A percentile compares a stretch with the other conserved stretches of the same genome.
Conservation (phyloP, 345 rosid species). For the Euclidium syriacum region DNA sequence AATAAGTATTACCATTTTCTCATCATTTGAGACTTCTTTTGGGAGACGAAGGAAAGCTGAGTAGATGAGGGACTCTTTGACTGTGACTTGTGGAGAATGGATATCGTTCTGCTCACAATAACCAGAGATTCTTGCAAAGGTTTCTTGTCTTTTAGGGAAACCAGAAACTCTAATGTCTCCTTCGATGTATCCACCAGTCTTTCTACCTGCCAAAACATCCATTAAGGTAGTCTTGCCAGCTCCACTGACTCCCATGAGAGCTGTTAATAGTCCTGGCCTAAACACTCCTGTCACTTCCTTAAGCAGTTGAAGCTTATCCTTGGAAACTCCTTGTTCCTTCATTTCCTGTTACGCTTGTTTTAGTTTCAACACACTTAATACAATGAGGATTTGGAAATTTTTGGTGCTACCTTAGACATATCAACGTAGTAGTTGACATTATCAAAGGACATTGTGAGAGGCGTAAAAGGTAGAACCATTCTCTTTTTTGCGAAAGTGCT, state of each 20-base stretch:
- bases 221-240: conserved; percentile 96
- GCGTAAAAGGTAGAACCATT: conserved; percentile 79
- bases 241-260: conserved; percentile 96
- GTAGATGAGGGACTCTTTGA: conserved; percentile 74
- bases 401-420: conserved; percentile 59
- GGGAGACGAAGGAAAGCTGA: conserved; percentile 89
- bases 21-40: conserved; percentile 59
- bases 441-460: conserved; percentile 73
- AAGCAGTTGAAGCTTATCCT: conserved; percentile 68
- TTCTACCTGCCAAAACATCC: conserved; percentile 96
- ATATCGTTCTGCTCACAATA: conserved; percentile 89
- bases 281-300: conserved; percentile 74
- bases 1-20: conserved; percentile 57
- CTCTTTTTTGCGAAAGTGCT: conserved; percentile 52
- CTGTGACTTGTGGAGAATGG: conserved; percentile 89
- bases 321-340: conserved; percentile 71
- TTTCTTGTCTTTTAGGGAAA: conserved; percentile 75
- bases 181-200: conserved; percentile 84
- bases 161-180: conserved; percentile 87
- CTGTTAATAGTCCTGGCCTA: conserved; percentile 89
- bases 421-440: conserved; percentile 62
- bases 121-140: conserved; percentile 93
- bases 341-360: conserved; percentile 85
- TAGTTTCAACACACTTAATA: not conserved
- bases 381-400: not conserved